These are phyloP conservation scores for Coemansia sp. DNA, from an alignment of 371 early-diverging fungal species.

Conservation along the genomic window DNA sequence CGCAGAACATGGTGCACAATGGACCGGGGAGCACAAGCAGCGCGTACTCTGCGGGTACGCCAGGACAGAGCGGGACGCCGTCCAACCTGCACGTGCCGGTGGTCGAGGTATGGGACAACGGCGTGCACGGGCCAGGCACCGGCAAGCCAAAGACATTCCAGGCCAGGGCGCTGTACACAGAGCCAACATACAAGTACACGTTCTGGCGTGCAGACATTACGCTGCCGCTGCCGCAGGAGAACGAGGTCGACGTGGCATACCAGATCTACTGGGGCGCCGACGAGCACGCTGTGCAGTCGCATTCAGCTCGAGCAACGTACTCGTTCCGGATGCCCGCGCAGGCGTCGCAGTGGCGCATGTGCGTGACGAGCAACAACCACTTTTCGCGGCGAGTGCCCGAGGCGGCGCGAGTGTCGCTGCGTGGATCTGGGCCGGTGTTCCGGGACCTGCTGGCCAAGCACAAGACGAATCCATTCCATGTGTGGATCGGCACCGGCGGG, in stretches of 20 bases:
- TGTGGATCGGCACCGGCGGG: conserved; percentile 81
- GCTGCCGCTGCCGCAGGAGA: conserved; percentile 39
- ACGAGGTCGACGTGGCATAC: conserved; percentile 52
- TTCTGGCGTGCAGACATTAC: conserved; percentile 50
- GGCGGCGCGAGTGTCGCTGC: conserved; percentile 57
- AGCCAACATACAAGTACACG: conserved; percentile 49
- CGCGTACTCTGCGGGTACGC: conserved; percentile 37
- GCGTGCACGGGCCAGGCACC: conserved; percentile 42
- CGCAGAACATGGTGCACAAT: conserved; percentile 7
- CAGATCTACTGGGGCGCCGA: conserved; percentile 48
- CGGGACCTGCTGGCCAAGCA: conserved; percentile 72
- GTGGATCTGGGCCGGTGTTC: conserved; percentile 69
- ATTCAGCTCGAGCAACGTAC: conserved; percentile 48
- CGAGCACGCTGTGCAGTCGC: conserved; percentile 51
- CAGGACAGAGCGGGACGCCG: conserved; percentile 46
- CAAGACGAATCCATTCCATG: conserved; percentile 68
- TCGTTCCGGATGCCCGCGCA: conserved; percentile 50
- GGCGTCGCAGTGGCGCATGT: conserved; percentile 60
- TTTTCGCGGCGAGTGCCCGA: conserved; percentile 58
- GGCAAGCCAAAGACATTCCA: conserved; percentile 47
- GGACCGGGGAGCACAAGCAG: conserved; percentile 23
- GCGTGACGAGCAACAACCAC: conserved; percentile 66
- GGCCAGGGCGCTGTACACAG: conserved; percentile 42
- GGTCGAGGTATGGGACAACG: conserved; percentile 48
- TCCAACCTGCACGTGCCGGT: conserved; percentile 24